phyloP scores from a whole-genome alignment of 1,139 yeast species.

The Komagataea norvegica region DNA sequence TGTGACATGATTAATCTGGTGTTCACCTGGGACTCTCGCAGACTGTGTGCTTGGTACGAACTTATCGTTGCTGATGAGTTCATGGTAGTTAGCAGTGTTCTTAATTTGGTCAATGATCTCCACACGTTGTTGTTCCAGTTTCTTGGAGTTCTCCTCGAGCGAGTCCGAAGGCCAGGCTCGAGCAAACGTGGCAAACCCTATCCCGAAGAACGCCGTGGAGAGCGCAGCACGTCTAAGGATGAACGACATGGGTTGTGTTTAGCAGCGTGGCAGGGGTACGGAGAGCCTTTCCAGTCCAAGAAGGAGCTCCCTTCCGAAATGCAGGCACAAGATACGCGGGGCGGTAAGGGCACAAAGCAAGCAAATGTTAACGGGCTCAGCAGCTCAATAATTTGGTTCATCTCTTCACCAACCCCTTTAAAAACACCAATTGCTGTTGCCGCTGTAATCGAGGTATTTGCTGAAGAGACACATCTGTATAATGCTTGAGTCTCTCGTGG shows the following conservation, averaged over 20 bases:
- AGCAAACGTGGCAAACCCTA: constrained; percentile 43
- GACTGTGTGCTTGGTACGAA: constrained; percentile 33
- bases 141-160: constrained; percentile 27
- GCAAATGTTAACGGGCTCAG: too few relatives aligned
- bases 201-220: constrained; percentile 42
- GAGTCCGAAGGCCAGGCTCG: constrained; percentile 42
- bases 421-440: too few relatives aligned
- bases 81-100: constrained; percentile 32
- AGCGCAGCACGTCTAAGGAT: constrained; percentile 25
- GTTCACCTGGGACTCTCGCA: constrained; percentile 54
- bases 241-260: constrained; percentile 11
- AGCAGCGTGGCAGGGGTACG: too few relatives aligned
- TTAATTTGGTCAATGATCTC: constrained; percentile 35
- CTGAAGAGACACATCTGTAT: too few relatives aligned
- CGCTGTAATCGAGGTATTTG: too few relatives aligned
- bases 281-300: too few relatives aligned
- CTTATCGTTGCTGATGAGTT: constrained; percentile 30
- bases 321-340: too few relatives aligned
- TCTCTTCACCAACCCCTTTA: too few relatives aligned
- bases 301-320: too few relatives aligned
- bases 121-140: constrained; percentile 31
- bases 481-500: constrained; percentile 50
- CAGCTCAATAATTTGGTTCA: too few relatives aligned
- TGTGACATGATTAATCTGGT: constrained; percentile 57
- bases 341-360: too few relatives aligned